A percentile compares a stretch with the other conserved stretches of the same genome.
Conservation (phyloP, 1,284 basidiomycete species). For the Ustilago esculenta region DNA sequence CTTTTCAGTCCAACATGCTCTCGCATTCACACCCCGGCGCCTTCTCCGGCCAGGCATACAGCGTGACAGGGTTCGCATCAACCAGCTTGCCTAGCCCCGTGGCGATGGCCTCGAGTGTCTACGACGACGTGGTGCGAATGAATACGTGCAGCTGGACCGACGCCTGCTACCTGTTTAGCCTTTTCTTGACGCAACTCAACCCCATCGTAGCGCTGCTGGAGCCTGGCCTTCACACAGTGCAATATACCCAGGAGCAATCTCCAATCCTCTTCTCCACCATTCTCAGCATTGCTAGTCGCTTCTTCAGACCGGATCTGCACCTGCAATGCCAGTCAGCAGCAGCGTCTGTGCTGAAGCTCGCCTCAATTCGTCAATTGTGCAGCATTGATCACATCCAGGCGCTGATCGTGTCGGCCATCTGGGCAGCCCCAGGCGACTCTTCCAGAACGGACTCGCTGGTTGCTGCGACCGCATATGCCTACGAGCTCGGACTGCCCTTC, state of each 20-base stretch:
- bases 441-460: conserved; percentile 63
- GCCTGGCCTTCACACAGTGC: conserved; percentile 64
- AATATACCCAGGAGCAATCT: conserved; percentile 77
- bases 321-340: conserved; percentile 75
- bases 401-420: conserved; percentile 82
- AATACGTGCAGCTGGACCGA: conserved; percentile 24
- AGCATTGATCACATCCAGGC: conserved; percentile 83
- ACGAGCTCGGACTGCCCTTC: conserved; percentile 63
- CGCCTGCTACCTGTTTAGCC: conserved; percentile 34
- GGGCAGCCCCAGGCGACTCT: conserved; percentile 72
- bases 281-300: conserved; percentile 84
- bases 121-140: conserved; percentile 35
- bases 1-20: not conserved
- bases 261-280: conserved; percentile 83
- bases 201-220: conserved; percentile 64
- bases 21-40: not conserved
- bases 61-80: not conserved
- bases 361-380: conserved; percentile 80
- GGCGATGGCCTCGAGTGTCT: conserved; percentile 17
- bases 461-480: conserved; percentile 60
- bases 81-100: conserved; percentile 4
- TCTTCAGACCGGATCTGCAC: conserved; percentile 78
- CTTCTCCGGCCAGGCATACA: conserved; percentile 1
- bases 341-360: conserved; percentile 73
- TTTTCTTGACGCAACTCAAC: conserved; percentile 42